Percentiles rank a stretch among this genome's conserved stretches.
These are phyloP conservation scores for Phytopythium ostracodes DNA, from an alignment of 352 stramenopile species.

Conservation along the genomic window DNA sequence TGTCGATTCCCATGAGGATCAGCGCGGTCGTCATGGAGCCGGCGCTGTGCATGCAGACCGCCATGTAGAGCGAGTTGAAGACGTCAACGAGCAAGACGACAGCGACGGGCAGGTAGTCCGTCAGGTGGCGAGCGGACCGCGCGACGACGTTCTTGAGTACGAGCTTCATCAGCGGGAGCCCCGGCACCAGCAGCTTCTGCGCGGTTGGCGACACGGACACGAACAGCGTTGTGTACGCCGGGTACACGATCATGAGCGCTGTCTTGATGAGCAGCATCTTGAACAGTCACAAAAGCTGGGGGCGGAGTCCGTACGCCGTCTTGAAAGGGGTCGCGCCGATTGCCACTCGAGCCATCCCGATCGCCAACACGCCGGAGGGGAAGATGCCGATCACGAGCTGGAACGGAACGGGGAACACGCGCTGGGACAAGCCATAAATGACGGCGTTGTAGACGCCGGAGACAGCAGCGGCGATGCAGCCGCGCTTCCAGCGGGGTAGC, in stretches of 20 bases:
- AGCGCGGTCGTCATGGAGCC: constrained; percentile 16
- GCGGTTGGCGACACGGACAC: background rate
- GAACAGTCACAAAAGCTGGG: background rate
- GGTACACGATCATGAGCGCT: constrained; percentile 10
- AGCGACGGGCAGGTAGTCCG: constrained; percentile 23
- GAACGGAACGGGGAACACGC: constrained; percentile 21
- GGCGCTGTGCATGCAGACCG: constrained; percentile 21
- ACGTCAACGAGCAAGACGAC: constrained; percentile 32
- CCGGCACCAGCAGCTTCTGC: constrained; percentile 2
- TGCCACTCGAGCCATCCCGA: background rate
- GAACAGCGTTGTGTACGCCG: constrained; percentile 11
- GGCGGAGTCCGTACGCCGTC: background rate
- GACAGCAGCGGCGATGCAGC: constrained; percentile 8
- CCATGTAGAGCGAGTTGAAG: constrained; percentile 26
- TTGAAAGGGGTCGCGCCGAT: background rate
- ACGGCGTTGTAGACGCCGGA: constrained; percentile 7
- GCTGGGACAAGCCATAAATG: background rate
- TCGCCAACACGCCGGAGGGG: background rate
- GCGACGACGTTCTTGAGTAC: constrained; percentile 23
- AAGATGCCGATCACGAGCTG: constrained; percentile 10
- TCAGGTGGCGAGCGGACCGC: constrained; percentile 10
- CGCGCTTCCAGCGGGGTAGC: constrained; percentile 9
- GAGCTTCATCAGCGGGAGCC: constrained; percentile 15
- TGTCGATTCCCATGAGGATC: constrained; percentile 17
- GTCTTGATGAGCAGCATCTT: constrained; percentile 5